phyloP scores from a whole-genome alignment of 139 green algal species.

The Chlorella sp. region DNA sequence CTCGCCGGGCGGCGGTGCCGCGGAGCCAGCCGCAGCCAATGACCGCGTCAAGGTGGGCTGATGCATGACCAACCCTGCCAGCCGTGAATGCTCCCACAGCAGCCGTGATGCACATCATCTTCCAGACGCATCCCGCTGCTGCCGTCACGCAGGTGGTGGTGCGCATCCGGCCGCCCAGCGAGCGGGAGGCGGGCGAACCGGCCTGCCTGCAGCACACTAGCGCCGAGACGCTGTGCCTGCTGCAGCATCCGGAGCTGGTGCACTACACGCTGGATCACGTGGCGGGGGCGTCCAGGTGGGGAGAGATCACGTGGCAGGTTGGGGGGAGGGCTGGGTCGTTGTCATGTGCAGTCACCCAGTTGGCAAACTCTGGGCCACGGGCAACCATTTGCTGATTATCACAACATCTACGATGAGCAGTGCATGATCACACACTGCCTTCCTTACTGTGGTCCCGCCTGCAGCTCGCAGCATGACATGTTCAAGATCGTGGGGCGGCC shows the following conservation, averaged over 20 bases:
- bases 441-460: too few species aligned
- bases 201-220: conserved; percentile 42
- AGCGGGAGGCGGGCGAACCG: conserved; percentile 36
- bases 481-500: conserved; percentile 68
- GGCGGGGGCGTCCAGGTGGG: conserved; percentile 20
- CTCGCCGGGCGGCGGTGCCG: not conserved
- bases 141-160: conserved; percentile 46
- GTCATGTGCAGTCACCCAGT: too few species aligned
- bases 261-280: conserved; percentile 73
- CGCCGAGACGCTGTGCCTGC: conserved; percentile 18
- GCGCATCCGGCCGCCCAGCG: conserved; percentile 52
- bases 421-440: too few species aligned
- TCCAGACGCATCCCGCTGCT: too few species aligned
- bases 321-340: too few species aligned
- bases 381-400: too few species aligned
- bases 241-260: conserved; percentile 30
- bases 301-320: too few species aligned
- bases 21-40: not conserved
- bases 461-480: conserved; percentile 63
- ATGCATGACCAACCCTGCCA: too few species aligned
- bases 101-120: too few species aligned
- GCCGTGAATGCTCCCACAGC: not conserved
- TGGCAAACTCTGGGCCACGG: too few species aligned
- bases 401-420: too few species aligned
- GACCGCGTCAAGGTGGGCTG: conserved; percentile 15